Evolutionary conservation across 2,329 filamentous ascomycete species (phyloP).

Genomic region (Rasamsonia emersonii): DNA sequence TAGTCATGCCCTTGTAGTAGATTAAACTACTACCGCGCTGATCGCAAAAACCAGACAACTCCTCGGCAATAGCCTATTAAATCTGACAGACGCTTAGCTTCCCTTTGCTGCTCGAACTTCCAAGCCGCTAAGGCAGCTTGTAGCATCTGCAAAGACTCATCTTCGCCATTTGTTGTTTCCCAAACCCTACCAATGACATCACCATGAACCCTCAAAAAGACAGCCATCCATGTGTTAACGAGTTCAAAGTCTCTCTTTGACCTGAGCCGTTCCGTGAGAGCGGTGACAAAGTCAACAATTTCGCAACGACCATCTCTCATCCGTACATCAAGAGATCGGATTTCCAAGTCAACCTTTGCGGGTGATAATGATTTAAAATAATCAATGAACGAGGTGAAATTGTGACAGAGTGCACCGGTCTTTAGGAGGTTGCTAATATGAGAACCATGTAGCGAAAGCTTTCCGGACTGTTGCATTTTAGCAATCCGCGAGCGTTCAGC

Average conservation of each 20-base stretch:
- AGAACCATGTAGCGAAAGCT: constrained; percentile 18
- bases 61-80: constrained; percentile 83
- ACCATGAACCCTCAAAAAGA: constrained; percentile 74
- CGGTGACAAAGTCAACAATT: constrained; percentile 69
- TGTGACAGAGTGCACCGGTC: constrained; percentile 39
- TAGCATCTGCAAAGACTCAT: constrained; percentile 43
- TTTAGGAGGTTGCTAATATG: constrained; percentile 43
- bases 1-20: no score
- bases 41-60: constrained; percentile 72
- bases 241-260: constrained; percentile 80
- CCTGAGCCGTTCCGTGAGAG: constrained; percentile 62
- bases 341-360: constrained; percentile 79
- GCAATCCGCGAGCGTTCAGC: constrained; percentile 59
- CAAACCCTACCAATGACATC: constrained; percentile 44
- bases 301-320: constrained; percentile 51
- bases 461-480: constrained; percentile 50
- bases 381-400: constrained; percentile 62
- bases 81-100: constrained; percentile 61
- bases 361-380: constrained; percentile 75
- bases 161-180: constrained; percentile 38
- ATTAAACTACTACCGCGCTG: constrained; percentile 29
- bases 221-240: constrained; percentile 94
- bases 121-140: constrained; percentile 57
- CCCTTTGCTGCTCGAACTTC: constrained; percentile 63
- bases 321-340: constrained; percentile 61